phyloP scores from a whole-genome alignment of 139 green algal genomes.

The Yamagishiella unicocca region DNA sequence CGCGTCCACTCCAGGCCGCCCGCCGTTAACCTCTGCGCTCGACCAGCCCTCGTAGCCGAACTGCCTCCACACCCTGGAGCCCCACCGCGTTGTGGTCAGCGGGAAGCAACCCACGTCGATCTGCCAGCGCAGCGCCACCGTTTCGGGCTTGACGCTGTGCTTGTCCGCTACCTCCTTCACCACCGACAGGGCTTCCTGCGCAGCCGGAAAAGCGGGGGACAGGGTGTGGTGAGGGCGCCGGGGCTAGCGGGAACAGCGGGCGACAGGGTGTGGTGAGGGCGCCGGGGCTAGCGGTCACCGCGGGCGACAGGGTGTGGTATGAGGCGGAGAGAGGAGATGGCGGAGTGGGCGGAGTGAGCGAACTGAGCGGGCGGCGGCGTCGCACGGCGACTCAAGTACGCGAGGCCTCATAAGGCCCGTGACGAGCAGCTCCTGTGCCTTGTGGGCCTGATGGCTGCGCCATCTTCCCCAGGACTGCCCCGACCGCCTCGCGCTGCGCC shows the following conservation, averaged over 20 bases:
- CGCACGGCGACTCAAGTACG: too few species aligned
- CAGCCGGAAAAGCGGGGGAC: neutral
- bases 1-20: conserved; percentile 55
- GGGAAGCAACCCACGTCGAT: conserved; percentile 71
- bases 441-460: too few species aligned
- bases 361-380: too few species aligned
- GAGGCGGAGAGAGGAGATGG: too few species aligned
- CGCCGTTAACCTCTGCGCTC: neutral
- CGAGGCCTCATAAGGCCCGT: too few species aligned
- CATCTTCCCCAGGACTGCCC: too few species aligned
- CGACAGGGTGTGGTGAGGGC: too few species aligned
- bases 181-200: conserved; percentile 11
- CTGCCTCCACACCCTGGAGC: conserved; percentile 43
- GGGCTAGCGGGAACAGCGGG: too few species aligned
- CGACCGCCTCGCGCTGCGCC: neutral
- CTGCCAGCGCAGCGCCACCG: conserved; percentile 65
- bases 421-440: too few species aligned
- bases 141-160: conserved; percentile 64
- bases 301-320: too few species aligned
- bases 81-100: conserved; percentile 59
- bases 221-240: neutral
- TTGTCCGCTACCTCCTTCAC: conserved; percentile 63
- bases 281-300: too few species aligned
- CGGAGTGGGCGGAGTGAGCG: too few species aligned
- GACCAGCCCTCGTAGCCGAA: conserved; percentile 59